Base-by-base conservation (phyloP, 805 yeast genomes). In the Ogataea nonfermentans region DNA sequence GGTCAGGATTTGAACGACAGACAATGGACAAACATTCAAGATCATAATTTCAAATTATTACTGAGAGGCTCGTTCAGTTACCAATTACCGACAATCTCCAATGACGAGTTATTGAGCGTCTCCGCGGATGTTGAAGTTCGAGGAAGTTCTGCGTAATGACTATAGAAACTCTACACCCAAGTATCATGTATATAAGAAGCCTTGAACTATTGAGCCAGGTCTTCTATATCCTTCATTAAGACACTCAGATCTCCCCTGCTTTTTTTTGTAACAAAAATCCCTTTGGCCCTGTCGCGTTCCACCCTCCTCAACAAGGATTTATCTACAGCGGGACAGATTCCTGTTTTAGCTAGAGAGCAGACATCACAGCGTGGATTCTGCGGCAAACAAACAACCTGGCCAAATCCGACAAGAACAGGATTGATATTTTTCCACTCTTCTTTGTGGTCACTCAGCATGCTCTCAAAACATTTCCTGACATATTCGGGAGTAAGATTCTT, bases 321-420 rank as follows among this genome's bases (percentile, higher is more conserved):
- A 51, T 80, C 79, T 11, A 70, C 79, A 24, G 76, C 74, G 25
- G 74, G 69, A 50, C 95, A 87, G 2, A 84, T 51, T 0, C 71
- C 74, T 16, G 66, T 66, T 38, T 56, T 62, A 11, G 74, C 77
- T 52, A 81, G 62, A 3, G 74, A 54, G 51, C 96, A 88, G 6
- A 81, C 48, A 53, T 82, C 90, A 61, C 96, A 88, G 45, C 83
- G 70, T 9, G 73, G 59, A 4, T 80, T 79, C 39, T 81, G 70
- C 0, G 95, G 84, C 8, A 79, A 73, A 57, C 97, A 90, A 3
- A 90, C 73, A 0, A 82, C 80, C 59, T 90, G 98, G 9, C 98
- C 98, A 67, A 89, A 90, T 4, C 98, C 97, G 7, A 90, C 98
- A 6, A 91, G 61, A 8, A 84, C 60, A 1, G 95, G 95, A 57